These are phyloP conservation scores for Corymbia calophylla DNA, from an alignment of 441 rosid species.

Conservation along the genomic window DNA sequence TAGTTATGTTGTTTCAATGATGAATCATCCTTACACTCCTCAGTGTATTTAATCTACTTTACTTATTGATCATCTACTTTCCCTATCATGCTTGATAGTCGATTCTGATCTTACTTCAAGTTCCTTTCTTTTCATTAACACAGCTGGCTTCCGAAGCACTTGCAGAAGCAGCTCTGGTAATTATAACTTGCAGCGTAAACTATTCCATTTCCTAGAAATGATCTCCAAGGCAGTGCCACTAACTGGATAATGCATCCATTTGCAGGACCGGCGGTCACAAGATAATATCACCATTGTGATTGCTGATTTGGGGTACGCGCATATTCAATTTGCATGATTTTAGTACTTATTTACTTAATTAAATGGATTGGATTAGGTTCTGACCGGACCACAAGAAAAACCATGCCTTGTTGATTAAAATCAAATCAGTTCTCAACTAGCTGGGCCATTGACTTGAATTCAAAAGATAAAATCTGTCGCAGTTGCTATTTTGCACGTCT, in stretches of 20 bases:
- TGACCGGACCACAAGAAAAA: not conserved
- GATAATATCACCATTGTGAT: slow-evolving; percentile 80
- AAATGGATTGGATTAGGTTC: not conserved
- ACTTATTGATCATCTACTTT: not conserved
- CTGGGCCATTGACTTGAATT: not conserved
- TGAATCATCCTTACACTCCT: not conserved
- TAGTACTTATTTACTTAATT: not conserved
- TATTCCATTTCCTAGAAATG: not conserved
- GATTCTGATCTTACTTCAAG: not conserved
- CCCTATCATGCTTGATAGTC: not conserved
- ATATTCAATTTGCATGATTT: not conserved
- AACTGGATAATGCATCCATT: not conserved
- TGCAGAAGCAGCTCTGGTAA: slow-evolving; percentile 73
- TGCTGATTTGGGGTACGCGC: slow-evolving; percentile 81
- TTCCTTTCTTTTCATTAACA: slow-evolving; percentile 11
- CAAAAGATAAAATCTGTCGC: not conserved
- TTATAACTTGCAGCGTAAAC: not conserved
- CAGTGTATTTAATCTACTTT: not conserved
- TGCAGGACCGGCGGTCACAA: slow-evolving; percentile 75
- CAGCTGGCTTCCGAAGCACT: slow-evolving; percentile 92
- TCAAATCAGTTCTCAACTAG: not conserved
- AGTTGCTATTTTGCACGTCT: not conserved
- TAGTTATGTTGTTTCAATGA: not conserved
- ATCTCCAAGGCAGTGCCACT: not conserved
- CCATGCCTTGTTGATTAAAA: not conserved